A percentile compares a stretch with the other conserved stretches of the same genome.
Conservation (phyloP, 352 stramenopile genomes). For the Phytopythium aichiense region DNA sequence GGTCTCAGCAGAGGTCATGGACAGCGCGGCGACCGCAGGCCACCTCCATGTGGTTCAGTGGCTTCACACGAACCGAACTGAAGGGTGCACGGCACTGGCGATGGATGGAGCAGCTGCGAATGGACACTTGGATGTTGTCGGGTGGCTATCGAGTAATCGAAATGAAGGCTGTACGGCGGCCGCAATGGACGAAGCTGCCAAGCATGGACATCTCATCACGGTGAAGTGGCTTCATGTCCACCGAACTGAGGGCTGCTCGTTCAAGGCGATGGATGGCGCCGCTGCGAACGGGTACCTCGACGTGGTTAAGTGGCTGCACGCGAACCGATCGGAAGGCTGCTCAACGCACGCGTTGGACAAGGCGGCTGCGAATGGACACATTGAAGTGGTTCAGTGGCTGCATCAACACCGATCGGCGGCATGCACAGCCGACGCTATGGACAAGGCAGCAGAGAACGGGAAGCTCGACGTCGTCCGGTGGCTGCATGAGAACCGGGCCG, state of each 20-base stretch:
- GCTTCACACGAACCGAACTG: constrained; percentile 18
- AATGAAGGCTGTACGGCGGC: neutral
- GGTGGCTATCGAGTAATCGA: constrained; percentile 5
- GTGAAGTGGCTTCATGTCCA: neutral
- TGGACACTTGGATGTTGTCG: constrained; percentile 22
- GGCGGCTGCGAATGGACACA: neutral
- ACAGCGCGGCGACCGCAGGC: constrained; percentile 16
- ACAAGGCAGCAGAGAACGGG: neutral
- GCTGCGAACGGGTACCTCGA: neutral
- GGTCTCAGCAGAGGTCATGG: constrained; percentile 18
- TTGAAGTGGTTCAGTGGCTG: neutral
- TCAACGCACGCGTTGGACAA: neutral
- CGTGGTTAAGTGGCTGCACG: neutral
- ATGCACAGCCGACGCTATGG: neutral
- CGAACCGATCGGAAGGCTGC: neutral
- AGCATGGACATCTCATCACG: neutral
- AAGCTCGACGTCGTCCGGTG: neutral
- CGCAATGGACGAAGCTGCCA: neutral
- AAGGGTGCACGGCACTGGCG: constrained; percentile 24
- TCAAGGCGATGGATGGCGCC: neutral
- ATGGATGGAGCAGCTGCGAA: constrained; percentile 23
- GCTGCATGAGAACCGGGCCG: neutral
- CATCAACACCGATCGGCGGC: neutral
- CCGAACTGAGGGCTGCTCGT: neutral
- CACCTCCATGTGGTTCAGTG: constrained; percentile 26